Evolutionary conservation across 306 rosid genomes (phyloP), one percentile per base, ranked within the genome.

Genomic region (Trichosanthes truncata): DNA sequence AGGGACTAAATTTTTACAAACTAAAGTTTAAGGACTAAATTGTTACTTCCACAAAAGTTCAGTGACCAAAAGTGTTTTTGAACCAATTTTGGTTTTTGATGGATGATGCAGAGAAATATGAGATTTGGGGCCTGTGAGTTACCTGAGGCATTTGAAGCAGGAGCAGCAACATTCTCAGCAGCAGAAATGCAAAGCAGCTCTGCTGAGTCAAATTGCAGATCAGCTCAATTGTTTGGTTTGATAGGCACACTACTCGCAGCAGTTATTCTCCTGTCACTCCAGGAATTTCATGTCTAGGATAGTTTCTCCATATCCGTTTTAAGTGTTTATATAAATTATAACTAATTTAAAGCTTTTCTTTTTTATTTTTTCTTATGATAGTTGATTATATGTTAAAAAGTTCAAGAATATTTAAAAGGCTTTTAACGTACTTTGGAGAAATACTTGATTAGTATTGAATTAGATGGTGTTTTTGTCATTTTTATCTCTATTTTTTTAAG

Each of bases 51-150:
- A n/a, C n/a, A n/a, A n/a, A n/a, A n/a, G n/a, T n/a, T n/a, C n/a
- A n/a, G n/a, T n/a, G n/a, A n/a, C n/a, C n/a, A n/a, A n/a, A n/a
- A n/a, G n/a, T n/a, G n/a, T n/a, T n/a, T n/a, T 29, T 29, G 33
- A 29, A 29, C 33, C 33, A 2, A 29, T 29, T 29, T 6, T 38
- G 46, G 31, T 18, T 63, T 52, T 9, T 66, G 51, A 15, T 48
- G 76, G 77, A 77, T 26, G 72, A 63, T 67, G 59, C 92, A 93
- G 97, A 87, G 57, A 74, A 93, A 91, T 85, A 79, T 31, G 87
- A 88, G 83, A 74, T 83, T 73, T 74, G 96, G 96, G 72, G 85
- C 51, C 36, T 93, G 97, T 81, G 78, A 84, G 35, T 23, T 79
- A 63, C 87, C 91, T 4, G 84, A 85, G 82, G 92, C 89, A 46